Percentiles rank a stretch among this genome's conserved stretches.
Conservation (phyloP, 2,329 filamentous ascomycete species). For the Cladophialophora bantiana region DNA sequence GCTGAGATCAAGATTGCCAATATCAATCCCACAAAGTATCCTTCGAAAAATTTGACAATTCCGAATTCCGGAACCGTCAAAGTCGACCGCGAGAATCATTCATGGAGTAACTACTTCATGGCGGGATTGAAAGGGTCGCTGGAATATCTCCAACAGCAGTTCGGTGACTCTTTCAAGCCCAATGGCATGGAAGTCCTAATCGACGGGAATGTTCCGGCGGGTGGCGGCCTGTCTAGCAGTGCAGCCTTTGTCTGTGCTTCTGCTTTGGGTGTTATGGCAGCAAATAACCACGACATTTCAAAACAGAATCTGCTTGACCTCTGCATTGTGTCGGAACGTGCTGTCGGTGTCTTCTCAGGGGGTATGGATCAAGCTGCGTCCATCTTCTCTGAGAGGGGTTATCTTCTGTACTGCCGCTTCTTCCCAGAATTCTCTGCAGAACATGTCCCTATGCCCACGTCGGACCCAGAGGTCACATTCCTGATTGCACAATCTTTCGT, state of each 20-base stretch:
- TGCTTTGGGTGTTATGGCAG: slow-evolving; percentile 84
- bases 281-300: slow-evolving; percentile 82
- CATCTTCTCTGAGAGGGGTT: slow-evolving; percentile 86
- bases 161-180: slow-evolving; percentile 68
- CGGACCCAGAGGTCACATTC: slow-evolving; percentile 84
- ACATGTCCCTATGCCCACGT: slow-evolving; percentile 81
- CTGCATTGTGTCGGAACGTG: slow-evolving; percentile 91
- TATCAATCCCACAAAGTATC: slow-evolving; percentile 76
- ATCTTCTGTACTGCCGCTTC: slow-evolving; percentile 90
- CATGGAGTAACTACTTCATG: slow-evolving; percentile 99
- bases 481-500: slow-evolving; percentile 95
- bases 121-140: slow-evolving; percentile 84
- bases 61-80: slow-evolving; percentile 68
- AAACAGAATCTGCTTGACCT: slow-evolving; percentile 93
- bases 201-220: slow-evolving; percentile 89
- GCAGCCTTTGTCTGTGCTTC: slow-evolving; percentile 92
- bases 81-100: slow-evolving; percentile 83
- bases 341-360: slow-evolving; percentile 94
- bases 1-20: slow-evolving; percentile 80
- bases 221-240: slow-evolving; percentile 90
- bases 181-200: slow-evolving; percentile 85
- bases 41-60: slow-evolving; percentile 75
- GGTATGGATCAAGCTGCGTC: slow-evolving; percentile 98
- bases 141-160: slow-evolving; percentile 73
- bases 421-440: slow-evolving; percentile 76